Evolutionary conservation across 139 green algal genomes (phyloP).

Genomic region (Micromonas pusilla): DNA sequence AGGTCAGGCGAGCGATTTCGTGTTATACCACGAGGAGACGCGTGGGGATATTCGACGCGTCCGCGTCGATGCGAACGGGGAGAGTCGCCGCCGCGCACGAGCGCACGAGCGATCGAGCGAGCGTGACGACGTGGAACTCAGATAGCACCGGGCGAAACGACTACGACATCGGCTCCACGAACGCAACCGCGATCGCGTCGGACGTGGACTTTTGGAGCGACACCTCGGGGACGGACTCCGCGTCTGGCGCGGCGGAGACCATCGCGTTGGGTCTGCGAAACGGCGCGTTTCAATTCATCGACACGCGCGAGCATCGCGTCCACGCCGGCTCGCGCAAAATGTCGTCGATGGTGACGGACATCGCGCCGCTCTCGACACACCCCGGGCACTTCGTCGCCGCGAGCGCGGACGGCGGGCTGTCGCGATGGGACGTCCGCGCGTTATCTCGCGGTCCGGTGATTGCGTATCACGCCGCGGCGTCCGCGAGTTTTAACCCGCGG

Average conservation of each 20-base stretch:
- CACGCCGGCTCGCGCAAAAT: not conserved
- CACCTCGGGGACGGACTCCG: not conserved
- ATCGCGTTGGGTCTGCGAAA: not conserved
- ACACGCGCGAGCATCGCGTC: not conserved
- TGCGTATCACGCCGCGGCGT: not conserved
- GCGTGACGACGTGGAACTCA: too few species aligned
- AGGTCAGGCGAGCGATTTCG: too few species aligned
- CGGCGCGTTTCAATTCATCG: not conserved
- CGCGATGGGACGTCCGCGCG: not conserved
- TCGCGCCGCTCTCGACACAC: not conserved
- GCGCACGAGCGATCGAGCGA: too few species aligned
- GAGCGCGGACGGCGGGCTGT: not conserved
- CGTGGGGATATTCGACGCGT: too few species aligned
- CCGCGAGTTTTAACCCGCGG: not conserved
- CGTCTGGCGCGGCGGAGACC: not conserved
- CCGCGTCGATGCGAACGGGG: too few species aligned
- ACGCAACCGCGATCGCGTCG: not conserved
- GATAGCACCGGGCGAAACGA: too few species aligned
- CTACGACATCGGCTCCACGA: too few species aligned
- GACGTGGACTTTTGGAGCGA: not conserved
- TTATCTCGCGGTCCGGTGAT: not conserved
- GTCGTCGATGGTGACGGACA: not conserved
- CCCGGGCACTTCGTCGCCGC: not conserved
- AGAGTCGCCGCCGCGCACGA: too few species aligned
- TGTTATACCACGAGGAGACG: too few species aligned